A percentile compares a stretch with the other conserved stretches of the same genome.
These are phyloP conservation scores for Torrubiella hemipterigena DNA, from an alignment of 2,329 filamentous ascomycete genomes.

Conservation along the genomic window DNA sequence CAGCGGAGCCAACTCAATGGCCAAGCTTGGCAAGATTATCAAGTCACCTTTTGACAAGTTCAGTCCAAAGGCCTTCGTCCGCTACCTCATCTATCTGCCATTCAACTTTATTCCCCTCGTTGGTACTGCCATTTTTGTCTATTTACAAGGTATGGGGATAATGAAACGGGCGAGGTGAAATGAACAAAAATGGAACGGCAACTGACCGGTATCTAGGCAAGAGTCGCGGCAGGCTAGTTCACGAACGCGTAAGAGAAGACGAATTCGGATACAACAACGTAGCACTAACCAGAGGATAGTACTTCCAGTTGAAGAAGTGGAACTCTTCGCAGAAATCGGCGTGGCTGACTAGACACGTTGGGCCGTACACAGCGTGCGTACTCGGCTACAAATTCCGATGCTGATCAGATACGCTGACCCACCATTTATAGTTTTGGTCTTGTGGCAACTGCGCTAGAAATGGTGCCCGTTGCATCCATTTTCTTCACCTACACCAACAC, in stretches of 20 bases:
- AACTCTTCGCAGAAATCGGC: constrained; percentile 48
- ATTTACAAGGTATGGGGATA: constrained; percentile 67
- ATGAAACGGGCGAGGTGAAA: too few species aligned
- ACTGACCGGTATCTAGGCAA: too few species aligned
- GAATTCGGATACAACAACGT: too few species aligned
- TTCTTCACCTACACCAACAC: constrained; percentile 86
- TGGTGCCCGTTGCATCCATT: constrained; percentile 72
- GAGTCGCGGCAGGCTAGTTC: too few species aligned
- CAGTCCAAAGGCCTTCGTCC: constrained; percentile 51
- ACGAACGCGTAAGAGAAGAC: too few species aligned
- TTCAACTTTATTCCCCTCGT: constrained; percentile 89
- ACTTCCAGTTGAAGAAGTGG: constrained; percentile 90
- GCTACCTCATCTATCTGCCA: constrained; percentile 77
- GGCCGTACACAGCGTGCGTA: constrained; percentile 69
- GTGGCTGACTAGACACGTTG: constrained; percentile 59
- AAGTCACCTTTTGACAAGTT: constrained; percentile 46
- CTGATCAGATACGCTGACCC: not conserved
- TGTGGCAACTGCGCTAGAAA: constrained; percentile 68
- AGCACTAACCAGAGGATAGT: constrained; percentile 40
- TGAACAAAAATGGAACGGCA: too few species aligned
- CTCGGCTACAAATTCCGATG: too few species aligned
- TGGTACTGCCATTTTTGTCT: constrained; percentile 69
- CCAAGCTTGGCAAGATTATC: constrained; percentile 42
- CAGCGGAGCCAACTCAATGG: constrained; percentile 42
- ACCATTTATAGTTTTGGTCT: constrained; percentile 54